Conservation (phyloP, 306 rosid species). For the Medicago arabica region DNA sequence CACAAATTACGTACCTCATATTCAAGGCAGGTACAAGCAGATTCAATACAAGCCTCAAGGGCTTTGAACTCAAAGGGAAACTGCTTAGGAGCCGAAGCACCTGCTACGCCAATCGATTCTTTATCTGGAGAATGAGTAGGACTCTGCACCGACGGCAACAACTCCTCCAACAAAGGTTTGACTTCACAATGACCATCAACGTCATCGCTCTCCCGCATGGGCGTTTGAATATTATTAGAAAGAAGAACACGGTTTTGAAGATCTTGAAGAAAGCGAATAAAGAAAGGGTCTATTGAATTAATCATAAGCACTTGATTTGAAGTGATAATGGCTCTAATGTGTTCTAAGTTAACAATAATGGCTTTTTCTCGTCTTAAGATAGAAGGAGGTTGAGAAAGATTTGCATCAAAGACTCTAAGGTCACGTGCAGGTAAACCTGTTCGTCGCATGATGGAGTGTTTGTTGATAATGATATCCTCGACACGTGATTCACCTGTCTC, state of each 20-base stretch:
- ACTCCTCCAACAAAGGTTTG: background rate
- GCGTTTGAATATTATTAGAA: background rate
- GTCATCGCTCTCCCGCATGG: constrained; percentile 24
- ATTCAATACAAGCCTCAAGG: background rate
- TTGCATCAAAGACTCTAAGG: constrained; percentile 72
- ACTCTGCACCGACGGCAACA: background rate
- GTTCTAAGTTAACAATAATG: constrained; percentile 76
- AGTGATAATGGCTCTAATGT: constrained; percentile 72
- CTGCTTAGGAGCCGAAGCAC: constrained; percentile 17
- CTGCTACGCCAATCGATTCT: background rate
- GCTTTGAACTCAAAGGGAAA: constrained; percentile 74
- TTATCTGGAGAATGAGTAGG: background rate
- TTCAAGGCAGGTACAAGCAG: background rate
- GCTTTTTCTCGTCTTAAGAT: constrained; percentile 76
- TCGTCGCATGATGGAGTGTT: constrained; percentile 69
- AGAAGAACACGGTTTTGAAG: constrained; percentile 56
- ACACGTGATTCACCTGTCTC: constrained; percentile 32
- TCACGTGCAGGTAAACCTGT: constrained; percentile 83
- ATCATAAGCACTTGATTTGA: constrained; percentile 62
- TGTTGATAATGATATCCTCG: constrained; percentile 61
- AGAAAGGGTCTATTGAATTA: constrained; percentile 61
- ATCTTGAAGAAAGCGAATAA: constrained; percentile 62
- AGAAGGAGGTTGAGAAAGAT: constrained; percentile 71
- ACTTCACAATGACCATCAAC: background rate
- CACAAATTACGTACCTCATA: background rate